Evolutionary conservation across 352 stramenopile genomes (phyloP), one percentile per base, ranked within the genome.

Genomic region (Phytopythium litorale): DNA sequence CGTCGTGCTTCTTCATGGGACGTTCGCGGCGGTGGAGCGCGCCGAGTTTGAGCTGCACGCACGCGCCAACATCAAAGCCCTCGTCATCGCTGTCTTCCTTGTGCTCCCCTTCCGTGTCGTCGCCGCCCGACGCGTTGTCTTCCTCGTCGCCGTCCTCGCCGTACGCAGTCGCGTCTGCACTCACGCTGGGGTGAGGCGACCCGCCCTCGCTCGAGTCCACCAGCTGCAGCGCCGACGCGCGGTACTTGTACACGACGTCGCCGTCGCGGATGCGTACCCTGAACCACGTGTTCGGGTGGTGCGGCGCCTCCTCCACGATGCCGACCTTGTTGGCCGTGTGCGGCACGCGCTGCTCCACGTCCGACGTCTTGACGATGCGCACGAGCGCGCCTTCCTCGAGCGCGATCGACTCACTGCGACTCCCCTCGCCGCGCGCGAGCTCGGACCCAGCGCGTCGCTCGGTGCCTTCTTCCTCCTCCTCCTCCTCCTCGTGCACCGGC

Each of bases 201-300:
- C 59, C 62, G 9, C 65, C 13, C 18, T 72, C 70, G 18, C 73
- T 64, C n/a, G 61, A 69, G 15, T 73, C 68, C 19, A 92, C 59
- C 28, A 88, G 65, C 57, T 88, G 71, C 28, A 95, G 58, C 21
- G 84, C 87, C 11, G 87, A 95, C 54, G 84, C 79, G 8, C 87
- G 76, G 68, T 94, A 95, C 67, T 92, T 95, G 73, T 93, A 93
- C 60, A 92, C 81, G n/a, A 95, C 84, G 28, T 95, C 84, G 37
- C 82, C 82, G 48, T 93, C 82, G 19, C 78, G 75, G 37, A 95
- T 92, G 7, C 87, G 78, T 62, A 95, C 87, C 61, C 84, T 89
- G 61, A 91, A 92, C 87, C 87, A 95, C 62, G 87, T 95, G 53
- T 93, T 95, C 11, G 87, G 87, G 63, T 95, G 87, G 58, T 83